Evolutionary conservation across 371 early-diverging fungal genomes (phyloP), one percentile per base, ranked within the genome.

Genomic region (Catenaria anguillulae): DNA sequence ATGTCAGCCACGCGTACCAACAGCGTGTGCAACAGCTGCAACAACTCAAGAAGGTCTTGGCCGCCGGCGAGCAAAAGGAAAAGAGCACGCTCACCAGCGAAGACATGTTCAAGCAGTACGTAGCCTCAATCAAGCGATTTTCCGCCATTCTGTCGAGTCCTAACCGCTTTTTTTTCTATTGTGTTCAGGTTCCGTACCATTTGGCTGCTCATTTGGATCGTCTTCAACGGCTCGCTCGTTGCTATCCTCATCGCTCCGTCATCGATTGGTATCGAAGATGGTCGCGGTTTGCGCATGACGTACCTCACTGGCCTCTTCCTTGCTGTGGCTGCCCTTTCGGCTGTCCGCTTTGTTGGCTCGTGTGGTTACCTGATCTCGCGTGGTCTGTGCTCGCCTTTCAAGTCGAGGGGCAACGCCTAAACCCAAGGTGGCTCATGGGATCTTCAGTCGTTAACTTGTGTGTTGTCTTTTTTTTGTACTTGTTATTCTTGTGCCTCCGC

Each of bases 1-100:
- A 76, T 65, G 69, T 74, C 56, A 65, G 73, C 61, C 62, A 63
- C 36, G 73, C 68, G 23, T 75, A 70, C 62, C 72, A 71, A 62
- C 65, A 60, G 12, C 71, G 70, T 60, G 56, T 73, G 15, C 12
- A 29, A 46, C 66, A 43, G 61, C 60, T 31, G 58, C 8, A 15
- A 17, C 13, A 6, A 13, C 40, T 58, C 58, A 58, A 58, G 31
- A 19, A 23, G 8, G 15, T 21, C 2, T 66, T 71, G 15, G 71
- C 73, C 35, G 76, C 72, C 50, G 73, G 71, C 10, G 73, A 75
- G 63, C 63, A 73, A 40, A 77, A 84, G 62, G 75, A 82, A 3
- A 92, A 89, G 70, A 78, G 81, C n/a, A 75, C 77, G 63, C 87
- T 87, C n/a, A 87, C 85, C 65, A 82, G 80, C 65, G 89, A 92